phyloP scores from a whole-genome alignment of 805 yeast species.

The Pichia exigua region DNA sequence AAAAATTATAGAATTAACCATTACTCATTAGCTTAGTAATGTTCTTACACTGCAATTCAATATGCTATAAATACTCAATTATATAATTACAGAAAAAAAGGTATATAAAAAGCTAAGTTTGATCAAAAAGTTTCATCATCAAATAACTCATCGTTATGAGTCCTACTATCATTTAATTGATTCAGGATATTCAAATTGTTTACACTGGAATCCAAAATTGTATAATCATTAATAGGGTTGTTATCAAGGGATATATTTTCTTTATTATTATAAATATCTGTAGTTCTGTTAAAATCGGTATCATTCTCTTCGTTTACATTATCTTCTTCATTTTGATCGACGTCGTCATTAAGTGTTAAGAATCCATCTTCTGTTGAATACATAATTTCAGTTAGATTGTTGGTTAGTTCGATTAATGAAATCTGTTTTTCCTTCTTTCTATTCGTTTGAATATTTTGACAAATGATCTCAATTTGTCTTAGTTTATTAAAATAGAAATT shows the following conservation, averaged over 20 bases:
- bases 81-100: background rate
- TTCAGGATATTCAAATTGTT: background rate
- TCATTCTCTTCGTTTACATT: background rate
- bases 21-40: too few species aligned
- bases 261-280: background rate
- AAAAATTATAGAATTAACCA: too few species aligned
- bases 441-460: slow-evolving; percentile 43
- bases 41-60: too few species aligned
- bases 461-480: slow-evolving; percentile 77
- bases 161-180: background rate
- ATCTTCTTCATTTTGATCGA: background rate
- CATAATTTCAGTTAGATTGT: slow-evolving; percentile 65
- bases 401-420: slow-evolving; percentile 34
- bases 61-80: too few species aligned
- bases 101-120: background rate
- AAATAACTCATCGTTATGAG: slow-evolving; percentile 2
- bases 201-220: background rate
- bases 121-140: slow-evolving; percentile 10
- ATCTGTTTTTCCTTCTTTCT: slow-evolving; percentile 15
- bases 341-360: slow-evolving; percentile 42
- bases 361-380: slow-evolving; percentile 84
- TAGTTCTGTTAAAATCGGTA: background rate
- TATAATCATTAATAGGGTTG: background rate
- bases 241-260: background rate
- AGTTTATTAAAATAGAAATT: slow-evolving; percentile 86